Base-by-base conservation (phyloP, 768 basidiomycete species). In the Tephrocybe sp. region DNA sequence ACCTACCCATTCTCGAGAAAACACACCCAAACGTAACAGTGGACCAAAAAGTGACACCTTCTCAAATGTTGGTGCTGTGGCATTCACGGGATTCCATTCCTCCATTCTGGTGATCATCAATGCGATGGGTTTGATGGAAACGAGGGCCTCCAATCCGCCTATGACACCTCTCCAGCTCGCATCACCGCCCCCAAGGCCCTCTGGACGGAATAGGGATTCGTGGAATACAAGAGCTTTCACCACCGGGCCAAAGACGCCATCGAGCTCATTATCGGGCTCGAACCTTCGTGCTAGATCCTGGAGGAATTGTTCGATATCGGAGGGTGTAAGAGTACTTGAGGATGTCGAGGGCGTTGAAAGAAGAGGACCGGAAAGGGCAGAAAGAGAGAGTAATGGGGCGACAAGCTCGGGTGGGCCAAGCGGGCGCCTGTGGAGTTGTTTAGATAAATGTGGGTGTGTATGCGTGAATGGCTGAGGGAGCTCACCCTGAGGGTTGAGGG, bases 1-100 rank as follows among this genome's bases (percentile, higher is more conserved):
- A 69, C 78, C 57, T 62, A 94, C 88, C 84, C 91, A 94, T 77
- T 98, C 89, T 47, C 82, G 71, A n/a, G 84, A 79, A 63, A 95
- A 97, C 4, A 94, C 83, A 31, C 88, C 86, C 45, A 98, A 73
- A 27, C 93, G 74, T 53, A 88, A 81, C 22, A 97, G 67, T 1
- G 92, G 93, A 0, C 97, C 97, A 56, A 98, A 69, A 36, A 97
- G 69, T 42, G 84, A 88, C 54, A 66, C 57, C 11, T 48, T 69
- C 66, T 92, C 90, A 60, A 93, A 83, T 2, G 69, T 76, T 2
- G 75, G 61, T 8, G 85, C 79, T 5, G 76, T 78, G 19, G 82
- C 82, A 54, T 74, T 62, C 6, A 64, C 54, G 34, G 88, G 87
- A 57, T 78, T 86, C 87, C 88, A 93, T 49, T 83, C 78, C 24